Percentiles rank a stretch among this genome's conserved stretches.
phyloP scores from a whole-genome alignment of 495 filamentous ascomycete genomes.

The Trichoderma erinaceum region DNA sequence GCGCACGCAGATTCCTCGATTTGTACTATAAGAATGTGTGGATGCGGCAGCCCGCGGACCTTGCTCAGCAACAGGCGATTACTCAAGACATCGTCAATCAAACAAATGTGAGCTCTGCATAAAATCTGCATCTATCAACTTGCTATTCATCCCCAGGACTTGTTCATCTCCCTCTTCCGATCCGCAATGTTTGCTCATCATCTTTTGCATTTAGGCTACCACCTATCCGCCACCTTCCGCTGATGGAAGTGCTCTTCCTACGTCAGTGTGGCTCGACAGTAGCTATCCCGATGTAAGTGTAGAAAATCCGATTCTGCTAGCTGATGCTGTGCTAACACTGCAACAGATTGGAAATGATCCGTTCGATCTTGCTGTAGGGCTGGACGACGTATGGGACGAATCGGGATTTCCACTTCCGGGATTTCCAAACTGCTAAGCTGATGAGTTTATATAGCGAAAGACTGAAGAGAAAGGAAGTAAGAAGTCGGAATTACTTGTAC shows the following conservation, averaged over 20 bases:
- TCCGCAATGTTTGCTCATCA: background rate
- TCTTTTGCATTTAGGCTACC: background rate
- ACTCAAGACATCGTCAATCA: background rate
- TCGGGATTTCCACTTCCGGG: slow-evolving; percentile 7
- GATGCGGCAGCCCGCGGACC: slow-evolving; percentile 6
- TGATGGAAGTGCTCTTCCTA: background rate
- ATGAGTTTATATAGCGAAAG: no score
- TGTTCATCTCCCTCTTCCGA: background rate
- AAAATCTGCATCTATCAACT: background rate
- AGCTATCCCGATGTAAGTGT: slow-evolving; percentile 3
- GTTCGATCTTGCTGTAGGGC: background rate
- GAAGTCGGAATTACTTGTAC: no score
- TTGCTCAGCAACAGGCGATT: slow-evolving; percentile 7
- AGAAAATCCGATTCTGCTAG: background rate
- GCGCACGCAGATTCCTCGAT: slow-evolving; percentile 28
- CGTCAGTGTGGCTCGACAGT: background rate
- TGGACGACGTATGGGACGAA: slow-evolving; percentile 4
- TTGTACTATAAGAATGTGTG: slow-evolving; percentile 27
- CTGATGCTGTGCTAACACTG: background rate
- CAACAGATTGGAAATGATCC: background rate
- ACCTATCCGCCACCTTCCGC: background rate
- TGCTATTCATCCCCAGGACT: no score
- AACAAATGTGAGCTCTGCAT: background rate
- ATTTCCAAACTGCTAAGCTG: slow-evolving; percentile 10
- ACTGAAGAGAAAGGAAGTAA: background rate